phyloP scores from a whole-genome alignment of 1,284 basidiomycete species.

The Cryptococcus sp. region DNA sequence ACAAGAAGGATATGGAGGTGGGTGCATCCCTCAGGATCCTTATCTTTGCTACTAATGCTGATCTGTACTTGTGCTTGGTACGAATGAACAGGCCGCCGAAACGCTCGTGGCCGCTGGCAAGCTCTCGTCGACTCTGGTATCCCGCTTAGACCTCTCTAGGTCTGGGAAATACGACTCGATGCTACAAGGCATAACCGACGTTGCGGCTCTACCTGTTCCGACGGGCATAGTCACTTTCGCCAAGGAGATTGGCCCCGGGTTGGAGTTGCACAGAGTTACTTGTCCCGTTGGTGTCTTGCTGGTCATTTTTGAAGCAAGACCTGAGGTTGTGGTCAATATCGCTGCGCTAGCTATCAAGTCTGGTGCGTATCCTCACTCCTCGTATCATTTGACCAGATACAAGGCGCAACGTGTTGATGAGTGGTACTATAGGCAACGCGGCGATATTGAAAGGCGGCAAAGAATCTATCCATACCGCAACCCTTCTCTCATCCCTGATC shows the following conservation, averaged over 20 bases:
- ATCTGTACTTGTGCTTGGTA: background rate
- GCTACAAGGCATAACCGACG: constrained; percentile 85
- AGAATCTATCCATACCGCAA: constrained; percentile 78
- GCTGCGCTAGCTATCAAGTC: constrained; percentile 95
- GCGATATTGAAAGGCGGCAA: constrained; percentile 97
- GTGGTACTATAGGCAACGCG: constrained; percentile 68
- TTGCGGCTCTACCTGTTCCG: constrained; percentile 81
- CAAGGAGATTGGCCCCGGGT: constrained; percentile 75
- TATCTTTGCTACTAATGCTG: background rate
- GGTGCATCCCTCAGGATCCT: constrained; percentile 17
- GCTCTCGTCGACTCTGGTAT: constrained; percentile 78
- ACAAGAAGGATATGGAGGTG: constrained; percentile 76
- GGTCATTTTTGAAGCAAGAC: constrained; percentile 96
- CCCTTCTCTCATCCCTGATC: constrained; percentile 75
- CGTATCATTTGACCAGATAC: constrained; percentile 7
- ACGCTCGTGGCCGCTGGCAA: constrained; percentile 75
- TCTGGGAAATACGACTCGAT: constrained; percentile 93
- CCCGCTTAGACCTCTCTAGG: constrained; percentile 79
- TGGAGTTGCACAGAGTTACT: constrained; percentile 90
- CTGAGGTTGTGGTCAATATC: constrained; percentile 98
- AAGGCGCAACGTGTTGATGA: background rate
- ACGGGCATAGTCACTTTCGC: constrained; percentile 87
- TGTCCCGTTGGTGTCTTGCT: constrained; percentile 96
- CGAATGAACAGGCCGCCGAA: constrained; percentile 66
- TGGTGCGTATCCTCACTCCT: constrained; percentile 58